Evolutionary conservation across 2,329 filamentous ascomycete genomes (phyloP), one percentile per base, ranked within the genome.

Genomic region (Botryosphaeria dothidea): DNA sequence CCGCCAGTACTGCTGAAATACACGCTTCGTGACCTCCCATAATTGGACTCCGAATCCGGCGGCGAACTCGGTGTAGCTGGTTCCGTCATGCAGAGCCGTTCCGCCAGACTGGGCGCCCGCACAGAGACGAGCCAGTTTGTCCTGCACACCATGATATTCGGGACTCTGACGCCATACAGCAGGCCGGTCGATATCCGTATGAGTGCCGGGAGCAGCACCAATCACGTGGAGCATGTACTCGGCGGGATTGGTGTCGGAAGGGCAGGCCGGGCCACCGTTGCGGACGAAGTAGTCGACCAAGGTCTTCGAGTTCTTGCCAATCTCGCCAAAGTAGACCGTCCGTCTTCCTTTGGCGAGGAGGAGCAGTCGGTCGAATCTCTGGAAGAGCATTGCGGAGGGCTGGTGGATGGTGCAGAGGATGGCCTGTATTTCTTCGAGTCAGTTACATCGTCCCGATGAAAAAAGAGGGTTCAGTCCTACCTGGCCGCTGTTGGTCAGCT

Each of bases 151-250:
- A 17, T 9, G 46, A 27, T 49, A 49, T 29, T 49, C 23, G n/a
- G n/a, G n/a, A n/a, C 4, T 31, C 6, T 1, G 46, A 49, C 46
- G 46, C 46, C 46, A 49, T 4, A 49, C 46, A 17, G 4, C 29
- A 3, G 46, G 46, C 46, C 46, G 29, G 23, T 49, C 45, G 21
- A 25, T 17, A 8, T n/a, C n/a, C 21, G 31, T 41, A 41, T 64
- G 38, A 51, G 61, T 21, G 48, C 65, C 48, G 21, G 49, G 25
- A 7, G 48, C 49, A 9, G 62, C 62, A 13, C 58, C 58, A 23
- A 81, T 81, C 66, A 81, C 78, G 66, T 82, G 80, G n/a, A 92
- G 82, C 86, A 92, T 92, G 79, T 87, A 92, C 76, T 93, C 90
- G 1, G 90, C 90, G 0, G 90, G 90, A 69, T 92, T 92, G 66